Evolutionary conservation across 148 eudicot species (phyloP), one percentile per base, ranked within the genome.

Genomic region (Amaranthus palmeri): DNA sequence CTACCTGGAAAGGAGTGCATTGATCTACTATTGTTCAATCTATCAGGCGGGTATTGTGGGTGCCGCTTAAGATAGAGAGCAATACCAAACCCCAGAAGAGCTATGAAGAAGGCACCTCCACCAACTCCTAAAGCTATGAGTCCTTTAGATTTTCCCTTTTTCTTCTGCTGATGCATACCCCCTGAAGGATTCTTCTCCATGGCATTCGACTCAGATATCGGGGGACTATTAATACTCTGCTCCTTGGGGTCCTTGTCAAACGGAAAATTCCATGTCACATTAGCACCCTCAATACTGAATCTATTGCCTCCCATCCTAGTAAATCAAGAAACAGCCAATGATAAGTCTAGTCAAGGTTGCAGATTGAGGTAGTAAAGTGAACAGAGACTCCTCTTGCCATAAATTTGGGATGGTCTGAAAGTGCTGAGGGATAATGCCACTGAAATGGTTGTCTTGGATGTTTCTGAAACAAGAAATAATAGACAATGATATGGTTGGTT

Each of bases 371-470:
- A 46, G 10, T 25, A 57, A 48, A 66, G 51, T 61, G 51, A 4
- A 15, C 7, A 56, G 55, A 18, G 64, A 61, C 25, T 62, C 41
- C 45, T 61, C 86, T 75, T 77, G 91, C 98, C 98, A 85, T 73
- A 93, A 77, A 71, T 89, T 89, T 53, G 80, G 77, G 79, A 93
- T 88, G 61, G 52, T 67, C 66, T 83, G 90, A 69, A 93, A 91
- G 54, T 88, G 86, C 74, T 85, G 76, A 7, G 98, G 98, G 74
- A 93, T 86, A 47, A 93, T 76, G 75, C 98, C 98, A 69, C 97
- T 93, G 67, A 93, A 93, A 80, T 88, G 85, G 82, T 93, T 93
- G 65, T 88, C 87, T 81, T 88, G 87, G 62, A 93, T 89, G 81
- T 93, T 82, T 88, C 98, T 93, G 86, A 66, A n/a, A 67, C 71